Conservation (phyloP, 192 early-diverging fungal species). For the Backusella macrospora region DNA sequence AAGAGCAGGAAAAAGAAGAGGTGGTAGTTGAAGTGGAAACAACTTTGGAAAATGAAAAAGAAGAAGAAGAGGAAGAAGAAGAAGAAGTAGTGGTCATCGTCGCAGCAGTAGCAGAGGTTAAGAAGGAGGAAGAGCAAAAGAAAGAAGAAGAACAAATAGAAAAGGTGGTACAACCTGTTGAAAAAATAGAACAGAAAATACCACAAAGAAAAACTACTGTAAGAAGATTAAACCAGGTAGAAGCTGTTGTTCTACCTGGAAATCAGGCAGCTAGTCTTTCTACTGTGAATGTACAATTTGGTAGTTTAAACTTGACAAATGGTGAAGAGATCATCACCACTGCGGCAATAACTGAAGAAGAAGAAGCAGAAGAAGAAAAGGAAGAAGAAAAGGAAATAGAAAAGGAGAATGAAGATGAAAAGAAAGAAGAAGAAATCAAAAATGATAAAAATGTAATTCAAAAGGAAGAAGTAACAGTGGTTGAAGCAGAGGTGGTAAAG, state of each 20-base stretch:
- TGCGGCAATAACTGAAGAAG: background rate
- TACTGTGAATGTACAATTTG: conserved; percentile 36
- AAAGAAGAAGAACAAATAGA: background rate
- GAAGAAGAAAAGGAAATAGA: conserved; percentile 9
- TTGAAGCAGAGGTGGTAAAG: background rate
- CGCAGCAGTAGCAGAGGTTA: background rate
- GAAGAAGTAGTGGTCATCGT: background rate
- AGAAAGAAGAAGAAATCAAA: background rate
- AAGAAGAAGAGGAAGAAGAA: background rate
- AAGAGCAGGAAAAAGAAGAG: conserved; percentile 2
- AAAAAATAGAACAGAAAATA: background rate
- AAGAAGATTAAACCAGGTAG: conserved; percentile 32
- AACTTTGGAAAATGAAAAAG: background rate
- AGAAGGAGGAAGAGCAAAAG: background rate
- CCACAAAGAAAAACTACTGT: conserved; percentile 12
- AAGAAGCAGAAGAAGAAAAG: background rate
- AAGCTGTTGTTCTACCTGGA: conserved; percentile 33
- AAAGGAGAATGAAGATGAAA: background rate
- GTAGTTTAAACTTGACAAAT: conserved; percentile 31
- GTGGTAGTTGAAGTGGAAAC: background rate
- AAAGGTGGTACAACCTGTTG: background rate
- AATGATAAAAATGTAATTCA: background rate
- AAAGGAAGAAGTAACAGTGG: background rate
- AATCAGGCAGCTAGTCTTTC: background rate
- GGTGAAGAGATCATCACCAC: background rate